phyloP scores from a whole-genome alignment of 1,284 basidiomycete species.

The Cutaneotrichosporon sp. region DNA sequence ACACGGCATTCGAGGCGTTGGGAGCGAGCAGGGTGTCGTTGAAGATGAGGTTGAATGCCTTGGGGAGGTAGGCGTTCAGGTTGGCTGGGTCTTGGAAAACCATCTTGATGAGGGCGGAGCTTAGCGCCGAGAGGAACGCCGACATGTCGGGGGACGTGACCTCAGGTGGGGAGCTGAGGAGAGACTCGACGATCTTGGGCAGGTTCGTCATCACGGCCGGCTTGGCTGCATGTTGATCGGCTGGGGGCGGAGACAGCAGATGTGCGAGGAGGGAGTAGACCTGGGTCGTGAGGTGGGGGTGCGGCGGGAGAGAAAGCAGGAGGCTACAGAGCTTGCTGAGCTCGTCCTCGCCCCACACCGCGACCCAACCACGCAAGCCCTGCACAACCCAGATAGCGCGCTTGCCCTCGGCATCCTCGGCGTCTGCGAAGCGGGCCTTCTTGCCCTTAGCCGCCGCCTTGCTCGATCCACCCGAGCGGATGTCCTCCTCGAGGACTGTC shows the following conservation, averaged over 20 bases:
- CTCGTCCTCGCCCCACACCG: slow-evolving; percentile 61
- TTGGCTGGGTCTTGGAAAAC: slow-evolving; percentile 39
- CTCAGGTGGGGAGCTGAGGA: slow-evolving; percentile 68
- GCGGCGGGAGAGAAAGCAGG: slow-evolving; percentile 70
- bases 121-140: slow-evolving; percentile 58
- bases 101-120: slow-evolving; percentile 44
- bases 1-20: slow-evolving; percentile 26
- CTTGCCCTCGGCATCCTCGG: slow-evolving; percentile 58
- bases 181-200: slow-evolving; percentile 64
- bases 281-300: slow-evolving; percentile 78
- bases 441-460: slow-evolving; percentile 61
- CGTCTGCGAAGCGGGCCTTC: slow-evolving; percentile 54
- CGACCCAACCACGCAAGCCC: slow-evolving; percentile 62
- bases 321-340: slow-evolving; percentile 63
- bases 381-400: slow-evolving; percentile 71
- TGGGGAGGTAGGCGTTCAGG: slow-evolving; percentile 53
- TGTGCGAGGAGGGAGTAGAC: slow-evolving; percentile 74
- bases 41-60: slow-evolving; percentile 74
- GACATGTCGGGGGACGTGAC: slow-evolving; percentile 52
- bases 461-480: slow-evolving; percentile 52
- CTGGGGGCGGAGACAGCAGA: slow-evolving; percentile 57
- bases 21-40: slow-evolving; percentile 54
- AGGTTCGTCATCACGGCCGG: slow-evolving; percentile 51
- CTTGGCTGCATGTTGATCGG: slow-evolving; percentile 29
- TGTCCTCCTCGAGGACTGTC: slow-evolving; percentile 62